Evolutionary conservation across 2,329 filamentous ascomycete species (phyloP).

Genomic region (Neofusicoccum laricinum): DNA sequence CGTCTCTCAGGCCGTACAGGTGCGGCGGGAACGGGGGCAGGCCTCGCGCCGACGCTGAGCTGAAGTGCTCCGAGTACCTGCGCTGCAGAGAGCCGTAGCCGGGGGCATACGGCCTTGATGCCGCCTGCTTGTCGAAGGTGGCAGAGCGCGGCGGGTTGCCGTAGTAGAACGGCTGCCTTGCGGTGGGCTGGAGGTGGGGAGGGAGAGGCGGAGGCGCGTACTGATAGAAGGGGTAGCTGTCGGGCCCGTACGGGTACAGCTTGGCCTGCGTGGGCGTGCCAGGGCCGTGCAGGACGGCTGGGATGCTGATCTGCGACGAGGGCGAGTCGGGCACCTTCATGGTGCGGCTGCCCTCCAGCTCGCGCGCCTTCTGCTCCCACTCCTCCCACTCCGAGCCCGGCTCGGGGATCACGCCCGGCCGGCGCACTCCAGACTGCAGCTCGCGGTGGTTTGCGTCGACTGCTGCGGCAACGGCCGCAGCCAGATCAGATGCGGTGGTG

Average conservation of each 20-base stretch:
- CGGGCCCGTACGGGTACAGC: not conserved
- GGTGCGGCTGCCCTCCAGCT: not conserved
- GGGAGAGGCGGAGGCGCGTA: not conserved
- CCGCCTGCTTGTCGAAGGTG: not conserved
- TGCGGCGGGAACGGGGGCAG: not conserved
- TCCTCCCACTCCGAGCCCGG: conserved; percentile 1
- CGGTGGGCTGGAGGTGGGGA: not conserved
- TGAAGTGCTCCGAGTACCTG: conserved; percentile 4
- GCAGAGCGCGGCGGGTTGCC: not conserved
- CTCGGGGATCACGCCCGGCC: conserved; percentile 1
- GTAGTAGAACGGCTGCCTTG: not conserved
- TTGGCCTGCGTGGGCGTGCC: conserved; percentile 4
- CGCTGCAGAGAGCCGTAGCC: not conserved
- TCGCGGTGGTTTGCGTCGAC: not conserved
- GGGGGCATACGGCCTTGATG: not conserved
- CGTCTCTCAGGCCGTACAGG: not conserved
- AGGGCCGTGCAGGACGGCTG: not conserved
- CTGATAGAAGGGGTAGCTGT: conserved; percentile 4
- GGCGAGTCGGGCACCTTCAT: not conserved
- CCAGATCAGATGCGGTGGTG: not conserved
- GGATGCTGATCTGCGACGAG: conserved; percentile 2
- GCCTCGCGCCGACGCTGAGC: not conserved
- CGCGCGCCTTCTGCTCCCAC: conserved; percentile 7
- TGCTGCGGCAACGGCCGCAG: not conserved
- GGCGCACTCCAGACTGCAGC: not conserved